Percentiles rank a stretch among this genome's conserved stretches.
Conservation (phyloP, 768 basidiomycete genomes). For the Panaeolus papilionaceus region DNA sequence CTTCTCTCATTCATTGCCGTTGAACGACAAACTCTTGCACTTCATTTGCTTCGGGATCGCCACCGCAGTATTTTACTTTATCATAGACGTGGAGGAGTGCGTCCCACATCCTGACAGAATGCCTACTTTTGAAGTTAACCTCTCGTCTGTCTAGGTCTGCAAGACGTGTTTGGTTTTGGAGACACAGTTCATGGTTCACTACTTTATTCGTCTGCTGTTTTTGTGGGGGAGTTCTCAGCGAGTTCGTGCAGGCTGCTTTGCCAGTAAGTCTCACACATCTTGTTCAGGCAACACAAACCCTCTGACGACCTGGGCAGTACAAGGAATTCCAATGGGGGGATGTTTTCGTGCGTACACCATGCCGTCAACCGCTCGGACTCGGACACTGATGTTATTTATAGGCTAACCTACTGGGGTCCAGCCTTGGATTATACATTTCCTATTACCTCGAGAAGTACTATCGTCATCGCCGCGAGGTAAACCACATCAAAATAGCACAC, state of each 20-base stretch:
- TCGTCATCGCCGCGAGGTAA: slow-evolving; percentile 79
- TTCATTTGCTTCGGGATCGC: slow-evolving; percentile 79
- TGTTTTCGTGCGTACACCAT: slow-evolving; percentile 57
- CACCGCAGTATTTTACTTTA: slow-evolving; percentile 85
- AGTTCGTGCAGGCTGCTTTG: slow-evolving; percentile 79
- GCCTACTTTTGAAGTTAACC: slow-evolving; percentile 6
- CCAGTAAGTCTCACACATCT: slow-evolving; percentile 46
- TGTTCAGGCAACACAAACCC: not conserved
- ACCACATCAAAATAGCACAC: slow-evolving; percentile 16
- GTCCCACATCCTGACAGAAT: slow-evolving; percentile 31
- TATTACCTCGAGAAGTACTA: slow-evolving; percentile 79
- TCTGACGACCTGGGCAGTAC: slow-evolving; percentile 45
- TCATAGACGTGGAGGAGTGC: slow-evolving; percentile 88
- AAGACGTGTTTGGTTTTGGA: slow-evolving; percentile 88
- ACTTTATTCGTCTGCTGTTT: slow-evolving; percentile 77
- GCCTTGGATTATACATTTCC: slow-evolving; percentile 67
- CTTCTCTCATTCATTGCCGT: slow-evolving; percentile 63
- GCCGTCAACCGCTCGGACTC: slow-evolving; percentile 12
- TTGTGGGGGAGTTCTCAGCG: slow-evolving; percentile 81
- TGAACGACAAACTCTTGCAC: slow-evolving; percentile 83
- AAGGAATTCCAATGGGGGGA: slow-evolving; percentile 79
- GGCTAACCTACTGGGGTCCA: slow-evolving; percentile 83
- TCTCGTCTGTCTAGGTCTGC: slow-evolving; percentile 58
- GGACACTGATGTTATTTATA: slow-evolving; percentile 33
- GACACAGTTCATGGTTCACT: slow-evolving; percentile 71